Evolutionary conservation across 495 filamentous ascomycete species (phyloP), one percentile per base, ranked within the genome.

Genomic region (Penicillium psychrofluorescens): DNA sequence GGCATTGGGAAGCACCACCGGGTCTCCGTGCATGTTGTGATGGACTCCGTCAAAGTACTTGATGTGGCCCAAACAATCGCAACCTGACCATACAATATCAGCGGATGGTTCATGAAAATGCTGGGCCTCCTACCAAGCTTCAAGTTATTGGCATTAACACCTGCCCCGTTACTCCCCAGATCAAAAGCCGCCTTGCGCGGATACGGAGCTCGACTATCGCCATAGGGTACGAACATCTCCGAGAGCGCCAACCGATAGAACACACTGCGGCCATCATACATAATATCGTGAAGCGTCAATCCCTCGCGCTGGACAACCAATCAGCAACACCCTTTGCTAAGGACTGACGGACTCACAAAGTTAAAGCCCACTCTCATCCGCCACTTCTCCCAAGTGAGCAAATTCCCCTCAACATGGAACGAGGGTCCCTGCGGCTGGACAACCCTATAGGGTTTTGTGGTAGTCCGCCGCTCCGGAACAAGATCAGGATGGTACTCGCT

Each of bases 361-460:
- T 83, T 85, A 51, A 81, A 86, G 0, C 79, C 79, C 30, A 87
- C 68, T 12, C 76, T 67, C 58, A 86, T 76, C 8, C 61, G 58
- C 83, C 83, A 86, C 45, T 84, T 84, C 57, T 85, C 78, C 82
- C 82, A 86, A 1, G 32, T 42, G 6, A 76, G 45, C 7, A 62
- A 54, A 32, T 74, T 66, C 1, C 75, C 78, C 0, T 56, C 15
- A 2, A 51, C 54, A 14, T 46, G 54, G 64, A 95, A 94, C 4
- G 83, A 86, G 7, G 79, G 76, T 1, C 88, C 88, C 43, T 90
- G 74, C 1, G 88, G 88, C 52, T 95, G 88, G 10, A 82, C 58
- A 0, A 95, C 78, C 11, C 83, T 80, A 43, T 87, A 68, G 1
- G 88, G 86, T 60, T 89, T 91, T 31, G 87, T 62, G 41, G 84